Conservation (phyloP, 2,329 filamentous ascomycete species). For the Sporothrix schenckii region DNA sequence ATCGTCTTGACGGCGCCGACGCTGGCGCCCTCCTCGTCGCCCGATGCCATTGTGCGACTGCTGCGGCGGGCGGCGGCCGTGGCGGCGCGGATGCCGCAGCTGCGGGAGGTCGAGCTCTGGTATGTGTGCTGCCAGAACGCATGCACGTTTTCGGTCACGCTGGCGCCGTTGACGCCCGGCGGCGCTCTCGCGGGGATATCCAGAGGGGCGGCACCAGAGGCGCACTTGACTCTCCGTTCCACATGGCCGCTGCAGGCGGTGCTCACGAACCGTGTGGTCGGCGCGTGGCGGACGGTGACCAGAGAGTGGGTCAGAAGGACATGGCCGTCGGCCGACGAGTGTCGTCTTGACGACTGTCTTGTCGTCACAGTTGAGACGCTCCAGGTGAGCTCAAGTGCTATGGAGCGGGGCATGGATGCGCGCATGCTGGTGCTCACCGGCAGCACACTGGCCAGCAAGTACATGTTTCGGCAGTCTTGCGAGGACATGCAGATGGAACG, state of each 20-base stretch:
- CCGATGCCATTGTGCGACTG: neutral
- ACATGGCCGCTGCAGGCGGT: neutral
- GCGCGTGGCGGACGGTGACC: neutral
- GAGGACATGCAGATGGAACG: too few relatives aligned
- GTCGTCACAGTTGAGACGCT: neutral
- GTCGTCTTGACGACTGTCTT: neutral
- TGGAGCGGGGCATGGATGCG: neutral
- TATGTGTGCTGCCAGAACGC: neutral
- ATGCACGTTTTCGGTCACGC: neutral
- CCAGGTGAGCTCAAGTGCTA: neutral
- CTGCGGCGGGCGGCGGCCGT: neutral
- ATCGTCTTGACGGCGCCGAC: neutral
- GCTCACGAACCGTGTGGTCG: neutral
- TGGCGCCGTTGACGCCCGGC: neutral
- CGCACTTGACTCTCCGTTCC: neutral
- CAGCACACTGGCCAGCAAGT: too few relatives aligned
- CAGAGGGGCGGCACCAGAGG: neutral
- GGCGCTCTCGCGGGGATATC: neutral
- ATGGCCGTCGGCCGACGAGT: neutral
- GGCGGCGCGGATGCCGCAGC: neutral
- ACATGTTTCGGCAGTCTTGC: too few relatives aligned
- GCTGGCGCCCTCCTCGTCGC: neutral
- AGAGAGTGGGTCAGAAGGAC: neutral
- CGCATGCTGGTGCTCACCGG: neutral
- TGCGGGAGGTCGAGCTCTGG: conserved; percentile 4